Evolutionary conservation across 169 alveolate species (phyloP), one percentile per base, ranked within the genome.

Genomic region (Pseudocohnilembus persalinus): DNA sequence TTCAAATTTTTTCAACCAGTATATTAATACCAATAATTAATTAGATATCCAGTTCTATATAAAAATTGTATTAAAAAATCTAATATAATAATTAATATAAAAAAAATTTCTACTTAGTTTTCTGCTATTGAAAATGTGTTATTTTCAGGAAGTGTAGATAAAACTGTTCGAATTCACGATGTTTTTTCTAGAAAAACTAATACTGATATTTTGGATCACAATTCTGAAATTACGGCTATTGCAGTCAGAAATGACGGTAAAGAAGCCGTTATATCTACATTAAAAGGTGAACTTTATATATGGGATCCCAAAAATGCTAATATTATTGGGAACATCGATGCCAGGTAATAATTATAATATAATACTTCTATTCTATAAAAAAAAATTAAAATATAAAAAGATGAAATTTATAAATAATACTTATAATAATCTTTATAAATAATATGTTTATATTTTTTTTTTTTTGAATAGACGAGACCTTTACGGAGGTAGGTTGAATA

Each of bases 101-200:
- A 49, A 49, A 49, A 11, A 49, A 11, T 49, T 98, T 98, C 87
- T 11, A 49, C 4, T 49, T 49, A 95, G 97, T 77, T 96, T 97
- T 30, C 92, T 89, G 68, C 90, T 93, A 74, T 89, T 92, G 27
- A 90, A 81, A 96, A 97, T 29, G 84, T 96, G 82, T 93, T 98
- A 81, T 98, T 97, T n/a, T 96, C 98, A 30, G 98, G 99, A 26
- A 97, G 99, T 74, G 97, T 99, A 99, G 99, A 98, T 88, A 95
- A 95, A 73, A 92, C 98, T 15, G 96, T 96, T n/a, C 96, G 97
- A 87, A 96, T 98, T 76, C 95, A 98, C 97, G 97, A 92, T 74
- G 73, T 92, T 63, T 92, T 88, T 87, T 87, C 89, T 81, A 98
- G 98, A 92, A 98, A 98, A 79, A 97, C 97, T 63, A 93, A 96